phyloP scores from a whole-genome alignment of 1,139 yeast genomes.

The Kodamaea sp. region DNA sequence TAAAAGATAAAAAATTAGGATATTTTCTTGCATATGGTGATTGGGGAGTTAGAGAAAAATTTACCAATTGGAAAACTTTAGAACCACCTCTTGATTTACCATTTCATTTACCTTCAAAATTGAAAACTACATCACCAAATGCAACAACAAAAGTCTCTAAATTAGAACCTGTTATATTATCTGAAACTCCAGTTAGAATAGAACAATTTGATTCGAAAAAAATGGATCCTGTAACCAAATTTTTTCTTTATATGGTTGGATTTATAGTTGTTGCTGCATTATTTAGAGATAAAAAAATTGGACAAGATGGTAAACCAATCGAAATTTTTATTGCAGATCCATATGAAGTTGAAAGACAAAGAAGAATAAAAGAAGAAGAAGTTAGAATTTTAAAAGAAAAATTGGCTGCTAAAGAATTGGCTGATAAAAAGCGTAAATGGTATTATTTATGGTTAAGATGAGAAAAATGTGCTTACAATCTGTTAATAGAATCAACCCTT shows the following conservation, averaged over 20 bases:
- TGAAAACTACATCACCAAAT: constrained; percentile 21
- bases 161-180: constrained; percentile 42
- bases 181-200: constrained; percentile 44
- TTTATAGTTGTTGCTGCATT: constrained; percentile 43
- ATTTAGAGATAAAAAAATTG: constrained; percentile 48
- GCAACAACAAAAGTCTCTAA: constrained; percentile 24
- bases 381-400: constrained; percentile 15
- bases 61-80: constrained; percentile 39
- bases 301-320: constrained; percentile 46
- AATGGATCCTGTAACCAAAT: constrained; percentile 54
- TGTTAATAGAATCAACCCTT: neutral
- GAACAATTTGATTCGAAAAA: constrained; percentile 48
- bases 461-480: constrained; percentile 18
- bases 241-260: constrained; percentile 46
- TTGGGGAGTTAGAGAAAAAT: constrained; percentile 61
- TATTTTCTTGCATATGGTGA: constrained; percentile 61
- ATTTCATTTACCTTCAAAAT: constrained; percentile 41
- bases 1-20: constrained; percentile 46
- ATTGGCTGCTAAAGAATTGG: constrained; percentile 2
- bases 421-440: constrained; percentile 29
- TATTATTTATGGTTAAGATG: constrained; percentile 43
- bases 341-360: constrained; percentile 29
- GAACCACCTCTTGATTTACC: constrained; percentile 55
- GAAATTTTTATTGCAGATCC: constrained; percentile 39
- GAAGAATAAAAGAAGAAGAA: constrained; percentile 11